Evolutionary conservation across 371 early-diverging fungal species (phyloP), one percentile per base, ranked within the genome.

Genomic region (Mucor saturninus): DNA sequence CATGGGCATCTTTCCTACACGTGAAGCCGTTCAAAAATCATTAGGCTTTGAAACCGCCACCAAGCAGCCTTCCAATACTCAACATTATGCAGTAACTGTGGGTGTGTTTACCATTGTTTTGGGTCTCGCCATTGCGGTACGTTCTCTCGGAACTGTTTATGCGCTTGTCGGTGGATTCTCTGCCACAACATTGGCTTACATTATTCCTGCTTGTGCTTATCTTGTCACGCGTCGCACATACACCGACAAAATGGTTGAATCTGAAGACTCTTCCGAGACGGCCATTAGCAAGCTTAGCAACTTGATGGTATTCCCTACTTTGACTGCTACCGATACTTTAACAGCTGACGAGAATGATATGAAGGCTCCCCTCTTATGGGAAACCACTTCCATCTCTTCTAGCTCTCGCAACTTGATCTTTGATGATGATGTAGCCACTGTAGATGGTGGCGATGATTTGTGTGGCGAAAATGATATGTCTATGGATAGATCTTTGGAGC

Each of bases 161-260:
- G 79, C 81, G 4, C 45, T 85, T 30, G 79, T 83, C 32, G 87
- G 87, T 48, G 84, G 83, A 8, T 73, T 87, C 32, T 74, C 83
- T 21, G 83, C 86, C 5, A 87, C 86, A 0, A 80, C 74, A 6
- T 58, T 87, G 37, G 86, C 86, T 5, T 83, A 83, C 35, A 85
- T 87, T 32, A 61, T 87, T 21, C 87, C 87, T 46, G 82, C 77
- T 0, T 48, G 59, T 15, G 71, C 81, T 32, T 86, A 84, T 63
- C 71, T 86, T 13, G 61, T 69, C 37, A 77, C 78, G 4, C 68
- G 77, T 32, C 43, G 45, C 14, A 60, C 32, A 29, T 62, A 58
- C 52, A 29, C 38, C 14, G 43, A 45, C 26, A 52, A 59, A 13
- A 31, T 21, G 4, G 31, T 40, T 11, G 46, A 21, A 1, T 15